Conservation (phyloP, 2,329 filamentous ascomycete genomes). For the Pseudohalonectria lignicola region DNA sequence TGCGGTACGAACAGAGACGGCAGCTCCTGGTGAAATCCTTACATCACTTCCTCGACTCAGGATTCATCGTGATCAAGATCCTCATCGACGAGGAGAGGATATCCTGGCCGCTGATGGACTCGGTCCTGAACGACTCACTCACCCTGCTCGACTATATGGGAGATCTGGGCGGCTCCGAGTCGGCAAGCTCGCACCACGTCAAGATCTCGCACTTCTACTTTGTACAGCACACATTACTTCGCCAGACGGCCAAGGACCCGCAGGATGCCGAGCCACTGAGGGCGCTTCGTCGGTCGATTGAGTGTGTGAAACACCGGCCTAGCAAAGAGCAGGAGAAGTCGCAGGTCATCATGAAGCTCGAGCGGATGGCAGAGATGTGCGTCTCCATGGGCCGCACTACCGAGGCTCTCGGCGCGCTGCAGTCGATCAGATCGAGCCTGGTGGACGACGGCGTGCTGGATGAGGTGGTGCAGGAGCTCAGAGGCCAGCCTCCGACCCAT, state of each 20-base stretch:
- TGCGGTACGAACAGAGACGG: constrained; percentile 51
- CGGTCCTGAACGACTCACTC: constrained; percentile 44
- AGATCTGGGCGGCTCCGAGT: constrained; percentile 16
- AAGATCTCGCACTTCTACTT: constrained; percentile 66
- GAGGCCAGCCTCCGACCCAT: constrained; percentile 33
- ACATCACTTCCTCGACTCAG: constrained; percentile 48
- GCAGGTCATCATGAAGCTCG: constrained; percentile 52
- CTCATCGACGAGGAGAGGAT: constrained; percentile 34
- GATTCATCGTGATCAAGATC: constrained; percentile 43
- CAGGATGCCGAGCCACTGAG: constrained; percentile 36
- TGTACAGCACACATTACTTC: constrained; percentile 42
- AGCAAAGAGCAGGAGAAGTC: constrained; percentile 46
- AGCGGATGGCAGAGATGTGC: constrained; percentile 53
- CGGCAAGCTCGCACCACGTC: constrained; percentile 36
- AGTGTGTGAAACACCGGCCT: constrained; percentile 44
- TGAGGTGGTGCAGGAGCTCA: constrained; percentile 38
- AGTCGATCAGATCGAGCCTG: constrained; percentile 49
- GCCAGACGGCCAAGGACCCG: constrained; percentile 28
- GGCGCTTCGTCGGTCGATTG: constrained; percentile 52
- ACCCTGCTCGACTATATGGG: constrained; percentile 42
- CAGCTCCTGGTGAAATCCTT: constrained; percentile 39
- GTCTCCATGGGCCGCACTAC: constrained; percentile 38
- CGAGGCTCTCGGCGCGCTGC: constrained; percentile 47
- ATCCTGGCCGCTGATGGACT: constrained; percentile 44
- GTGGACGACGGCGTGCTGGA: constrained; percentile 46